Conservation (phyloP, 2,329 filamentous ascomycete genomes). For the Sporothrix brasiliensis region DNA sequence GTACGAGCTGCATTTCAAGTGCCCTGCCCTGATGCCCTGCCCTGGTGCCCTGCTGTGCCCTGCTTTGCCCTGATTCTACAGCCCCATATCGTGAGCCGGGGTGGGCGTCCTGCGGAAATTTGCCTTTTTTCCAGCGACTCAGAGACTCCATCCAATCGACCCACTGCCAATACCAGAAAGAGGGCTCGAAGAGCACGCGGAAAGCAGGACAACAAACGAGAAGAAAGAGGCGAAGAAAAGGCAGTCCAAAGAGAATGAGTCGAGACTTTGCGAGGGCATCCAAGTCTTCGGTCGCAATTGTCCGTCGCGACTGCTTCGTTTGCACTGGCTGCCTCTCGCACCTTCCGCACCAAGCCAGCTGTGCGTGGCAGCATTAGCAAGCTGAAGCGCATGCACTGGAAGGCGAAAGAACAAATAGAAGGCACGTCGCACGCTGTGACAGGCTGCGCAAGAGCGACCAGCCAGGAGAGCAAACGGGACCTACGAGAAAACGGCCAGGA, state of each 20-base stretch:
- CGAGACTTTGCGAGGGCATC: background rate
- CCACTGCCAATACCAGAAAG: slow-evolving; percentile 10
- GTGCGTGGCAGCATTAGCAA: slow-evolving; percentile 14
- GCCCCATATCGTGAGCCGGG: slow-evolving; percentile 3
- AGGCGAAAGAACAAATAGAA: slow-evolving; percentile 15
- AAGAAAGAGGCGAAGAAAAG: background rate
- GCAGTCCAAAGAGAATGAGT: too few species aligned
- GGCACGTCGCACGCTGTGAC: background rate
- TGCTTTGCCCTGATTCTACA: slow-evolving; percentile 14
- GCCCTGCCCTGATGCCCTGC: background rate
- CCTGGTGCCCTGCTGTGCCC: background rate
- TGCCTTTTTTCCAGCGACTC: slow-evolving; percentile 12
- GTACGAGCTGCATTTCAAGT: background rate
- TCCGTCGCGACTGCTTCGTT: background rate
- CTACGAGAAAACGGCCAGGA: background rate
- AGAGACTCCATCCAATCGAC: background rate
- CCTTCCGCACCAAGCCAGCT: slow-evolving; percentile 24
- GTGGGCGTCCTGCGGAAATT: slow-evolving; percentile 25
- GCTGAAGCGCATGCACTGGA: slow-evolving; percentile 22
- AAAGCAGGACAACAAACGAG: slow-evolving; percentile 4
- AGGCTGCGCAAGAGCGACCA: background rate
- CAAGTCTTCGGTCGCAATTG: too few species aligned
- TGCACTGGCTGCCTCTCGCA: slow-evolving; percentile 25
- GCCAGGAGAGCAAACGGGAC: background rate
- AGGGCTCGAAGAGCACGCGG: background rate